A percentile compares a stretch with the other conserved stretches of the same genome.
These are phyloP conservation scores for Xylariales sp. DNA, from an alignment of 2,329 filamentous ascomycete species.

Conservation along the genomic window DNA sequence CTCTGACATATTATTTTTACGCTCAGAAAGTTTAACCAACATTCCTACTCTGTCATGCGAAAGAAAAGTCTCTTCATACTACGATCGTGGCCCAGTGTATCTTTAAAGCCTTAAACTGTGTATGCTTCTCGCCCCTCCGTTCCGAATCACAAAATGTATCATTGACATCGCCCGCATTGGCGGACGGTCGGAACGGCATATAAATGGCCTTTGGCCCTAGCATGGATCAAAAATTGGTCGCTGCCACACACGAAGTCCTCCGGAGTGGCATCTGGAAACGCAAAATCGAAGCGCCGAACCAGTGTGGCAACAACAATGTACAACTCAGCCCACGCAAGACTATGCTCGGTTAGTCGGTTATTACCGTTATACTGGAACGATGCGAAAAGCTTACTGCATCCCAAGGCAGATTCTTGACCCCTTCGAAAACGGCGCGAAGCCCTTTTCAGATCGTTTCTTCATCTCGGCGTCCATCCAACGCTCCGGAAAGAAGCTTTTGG, in stretches of 20 bases:
- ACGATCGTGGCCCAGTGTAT: too few species aligned
- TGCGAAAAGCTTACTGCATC: slow-evolving; percentile 28
- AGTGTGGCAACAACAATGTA: slow-evolving; percentile 19
- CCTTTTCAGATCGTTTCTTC: background rate
- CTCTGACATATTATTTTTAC: too few species aligned
- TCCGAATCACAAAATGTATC: background rate
- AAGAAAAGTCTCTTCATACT: too few species aligned
- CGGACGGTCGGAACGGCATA: background rate
- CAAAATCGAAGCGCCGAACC: slow-evolving; percentile 17
- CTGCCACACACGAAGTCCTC: slow-evolving; percentile 24
- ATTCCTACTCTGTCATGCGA: too few species aligned
- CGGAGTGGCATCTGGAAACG: background rate
- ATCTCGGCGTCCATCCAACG: slow-evolving; percentile 17
- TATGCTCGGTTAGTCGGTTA: background rate
- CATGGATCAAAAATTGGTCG: slow-evolving; percentile 23
- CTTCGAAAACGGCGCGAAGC: slow-evolving; percentile 17
- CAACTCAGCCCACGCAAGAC: slow-evolving; percentile 28
- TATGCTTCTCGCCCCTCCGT: background rate
- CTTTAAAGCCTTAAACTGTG: too few species aligned
- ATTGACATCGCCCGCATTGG: too few species aligned
- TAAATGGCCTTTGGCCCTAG: slow-evolving; percentile 14
- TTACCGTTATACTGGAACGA: background rate
- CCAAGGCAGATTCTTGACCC: slow-evolving; percentile 30
- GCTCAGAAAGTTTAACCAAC: too few species aligned
- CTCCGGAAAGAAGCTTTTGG: slow-evolving; percentile 20